Evolutionary conservation across 2,329 filamentous ascomycete genomes (phyloP), one percentile per base, ranked within the genome.

Genomic region (Claviceps monticola): DNA sequence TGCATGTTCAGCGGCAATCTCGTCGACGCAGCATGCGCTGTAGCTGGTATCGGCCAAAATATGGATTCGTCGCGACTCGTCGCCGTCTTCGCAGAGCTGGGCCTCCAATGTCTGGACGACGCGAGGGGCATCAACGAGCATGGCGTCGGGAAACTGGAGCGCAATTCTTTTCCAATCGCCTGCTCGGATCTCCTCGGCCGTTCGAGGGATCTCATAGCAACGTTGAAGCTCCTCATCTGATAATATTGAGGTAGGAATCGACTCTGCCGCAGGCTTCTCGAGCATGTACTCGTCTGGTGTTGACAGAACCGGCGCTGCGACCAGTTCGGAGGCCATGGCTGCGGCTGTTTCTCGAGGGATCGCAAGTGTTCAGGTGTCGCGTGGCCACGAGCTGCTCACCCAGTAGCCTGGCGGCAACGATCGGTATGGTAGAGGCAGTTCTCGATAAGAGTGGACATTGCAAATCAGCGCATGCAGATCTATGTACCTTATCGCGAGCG

Each of bases 1-100:
- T 16, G 88, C 85, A 65, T 98, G 93, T 66, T 98, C 90, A 2
- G 93, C 93, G 0, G 93, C 93, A 42, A 97, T 84, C 70, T 98
- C 93, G 62, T 98, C 93, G 17, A 97, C 90, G 62, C 93, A 98
- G 69, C 93, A 98, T 0, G 91, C 84, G 54, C 93, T 94, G 68
- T 97, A 98, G 2, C 91, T 96, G 2, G 93, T 97, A 66, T 98
- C 93, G 36, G 85, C 93, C 17, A 98, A 73, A 54, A 98, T 90
- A 60, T 86, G 95, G 50, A 97, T 74, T 55, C 74, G 64, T 51
- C 51, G 58, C 43, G 50, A 23, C 42, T 13, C 16, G 26, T 38
- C 43, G 37, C 13, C 49, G 43, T 38, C 43, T 1, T 51, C 54
- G 37, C 59, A 23, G 2, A 69, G 56, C 49, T 67, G 63, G 7